Evolutionary conservation across 148 eudicot genomes (phyloP).

Genomic region (Vaccinium vitisidaea): DNA sequence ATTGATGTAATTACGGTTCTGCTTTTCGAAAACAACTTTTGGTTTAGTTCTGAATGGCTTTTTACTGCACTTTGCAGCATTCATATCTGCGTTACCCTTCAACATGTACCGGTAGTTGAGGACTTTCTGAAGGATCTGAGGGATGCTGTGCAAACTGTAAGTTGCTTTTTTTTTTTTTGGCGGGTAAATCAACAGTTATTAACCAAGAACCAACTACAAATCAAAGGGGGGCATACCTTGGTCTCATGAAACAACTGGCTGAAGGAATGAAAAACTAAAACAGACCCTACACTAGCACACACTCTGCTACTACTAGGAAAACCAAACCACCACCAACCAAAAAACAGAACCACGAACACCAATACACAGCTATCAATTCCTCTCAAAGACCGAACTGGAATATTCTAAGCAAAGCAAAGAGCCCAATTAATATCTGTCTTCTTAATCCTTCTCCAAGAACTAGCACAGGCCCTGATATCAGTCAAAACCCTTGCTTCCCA

Average conservation of each 20-base stretch:
- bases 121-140: conserved; percentile 76
- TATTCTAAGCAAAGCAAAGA: not conserved
- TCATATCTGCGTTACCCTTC: conserved; percentile 94
- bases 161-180: conserved; percentile 20
- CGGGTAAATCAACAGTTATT: no score
- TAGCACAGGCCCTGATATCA: not conserved
- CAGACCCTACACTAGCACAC: not conserved
- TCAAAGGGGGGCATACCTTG: not conserved
- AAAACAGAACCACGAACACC: not conserved
- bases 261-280: no score
- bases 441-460: not conserved
- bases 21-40: not conserved
- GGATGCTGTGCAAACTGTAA: conserved; percentile 74
- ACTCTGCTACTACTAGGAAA: not conserved
- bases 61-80: conserved; percentile 42
- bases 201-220: not conserved
- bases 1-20: not conserved
- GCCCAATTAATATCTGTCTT: not conserved
- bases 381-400: not conserved
- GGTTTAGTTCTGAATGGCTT: conserved; percentile 4
- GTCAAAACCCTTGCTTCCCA: not conserved
- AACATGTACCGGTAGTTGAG: conserved; percentile 71
- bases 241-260: not conserved
- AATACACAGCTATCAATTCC: not conserved
- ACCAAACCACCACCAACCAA: not conserved